Evolutionary conservation across 352 stramenopile genomes (phyloP), one percentile per base, ranked within the genome.

Genomic region (Globisporangium parvum): DNA sequence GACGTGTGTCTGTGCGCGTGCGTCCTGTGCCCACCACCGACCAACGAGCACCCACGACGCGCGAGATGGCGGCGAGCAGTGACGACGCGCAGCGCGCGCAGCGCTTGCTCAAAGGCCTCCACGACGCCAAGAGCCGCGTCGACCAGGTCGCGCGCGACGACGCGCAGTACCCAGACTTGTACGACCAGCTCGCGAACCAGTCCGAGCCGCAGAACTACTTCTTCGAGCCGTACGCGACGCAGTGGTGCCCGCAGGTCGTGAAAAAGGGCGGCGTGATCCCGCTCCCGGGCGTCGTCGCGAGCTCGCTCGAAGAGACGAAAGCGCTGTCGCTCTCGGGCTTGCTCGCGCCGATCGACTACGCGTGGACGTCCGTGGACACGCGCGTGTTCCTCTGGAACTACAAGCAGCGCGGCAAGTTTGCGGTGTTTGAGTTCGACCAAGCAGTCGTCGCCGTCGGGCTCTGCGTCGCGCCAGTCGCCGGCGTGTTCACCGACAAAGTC

Each of bases 341-440:
- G 12, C 71, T 98, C 41, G 78, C 90, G 15, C 73, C 93, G 28
- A 86, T 96, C 11, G 69, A 95, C 67, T 76, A 96, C 46, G 95
- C 89, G 26, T 99, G 96, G 96, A 90, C 97, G 53, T 96, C 77
- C n/a, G 80, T 98, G 23, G 96, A 98, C 70, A 79, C 95, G 40
- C 82, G 80, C 0, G 71, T 99, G 17, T 98, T 97, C 59, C 71
- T 99, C 12, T 99, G 96, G 95, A 91, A 89, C 59, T 98, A 98
- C 75, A 73, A 71, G 3, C 66, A 87, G 39, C 73, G 73, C 41
- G 81, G 73, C 15, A 77, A 77, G 48, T 97, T 96, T 55, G 85
- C 73, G n/a, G 77, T 84, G 23, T 98, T 96, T 63, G 74, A 91
- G 55, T 92, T 91, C 57, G 80, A 95, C 53, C 93, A 98, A 62